These are phyloP conservation scores for Scenedesmus sp. DNA, from an alignment of 163 green algal species.

Conservation along the genomic window DNA sequence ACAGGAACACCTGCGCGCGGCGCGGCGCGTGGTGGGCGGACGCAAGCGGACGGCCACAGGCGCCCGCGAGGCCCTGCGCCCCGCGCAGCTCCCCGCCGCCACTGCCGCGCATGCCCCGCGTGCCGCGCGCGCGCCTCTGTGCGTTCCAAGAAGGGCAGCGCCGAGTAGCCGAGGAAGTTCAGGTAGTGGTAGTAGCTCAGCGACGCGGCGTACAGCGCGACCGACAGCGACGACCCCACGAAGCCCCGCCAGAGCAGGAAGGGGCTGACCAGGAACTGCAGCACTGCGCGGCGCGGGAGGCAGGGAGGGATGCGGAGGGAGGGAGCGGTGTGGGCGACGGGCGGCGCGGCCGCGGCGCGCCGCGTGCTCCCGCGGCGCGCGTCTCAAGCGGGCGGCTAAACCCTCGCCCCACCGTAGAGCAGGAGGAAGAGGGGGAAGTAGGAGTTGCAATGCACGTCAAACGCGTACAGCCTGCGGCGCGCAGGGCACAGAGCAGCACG, in stretches of 20 bases:
- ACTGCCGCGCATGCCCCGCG: too few species aligned
- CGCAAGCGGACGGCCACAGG: too few species aligned
- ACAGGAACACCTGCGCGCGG: slow-evolving; percentile 84
- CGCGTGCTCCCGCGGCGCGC: too few species aligned
- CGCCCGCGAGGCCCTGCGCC: too few species aligned
- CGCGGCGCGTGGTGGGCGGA: neutral
- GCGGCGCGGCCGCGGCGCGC: too few species aligned
- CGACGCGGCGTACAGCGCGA: slow-evolving; percentile 78
- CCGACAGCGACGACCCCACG: slow-evolving; percentile 74
- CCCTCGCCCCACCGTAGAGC: slow-evolving; percentile 82
- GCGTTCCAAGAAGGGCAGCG: slow-evolving; percentile 86
- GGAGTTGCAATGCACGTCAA: slow-evolving; percentile 99
- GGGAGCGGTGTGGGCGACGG: too few species aligned
- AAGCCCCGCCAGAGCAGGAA: slow-evolving; percentile 80
- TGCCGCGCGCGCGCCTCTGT: slow-evolving; percentile 65
- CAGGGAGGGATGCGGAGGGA: too few species aligned
- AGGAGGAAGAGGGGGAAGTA: slow-evolving; percentile 93
- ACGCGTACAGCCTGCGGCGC: slow-evolving; percentile 93
- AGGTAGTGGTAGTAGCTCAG: slow-evolving; percentile 95
- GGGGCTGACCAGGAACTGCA: slow-evolving; percentile 87
- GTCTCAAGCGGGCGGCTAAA: too few species aligned
- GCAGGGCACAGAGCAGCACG: neutral
- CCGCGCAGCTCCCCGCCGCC: too few species aligned
- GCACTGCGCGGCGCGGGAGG: slow-evolving; percentile 61
- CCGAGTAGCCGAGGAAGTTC: slow-evolving; percentile 95